Conservation (phyloP, 176 grass and related monocot species). For the Eleusine coracana region DNA sequence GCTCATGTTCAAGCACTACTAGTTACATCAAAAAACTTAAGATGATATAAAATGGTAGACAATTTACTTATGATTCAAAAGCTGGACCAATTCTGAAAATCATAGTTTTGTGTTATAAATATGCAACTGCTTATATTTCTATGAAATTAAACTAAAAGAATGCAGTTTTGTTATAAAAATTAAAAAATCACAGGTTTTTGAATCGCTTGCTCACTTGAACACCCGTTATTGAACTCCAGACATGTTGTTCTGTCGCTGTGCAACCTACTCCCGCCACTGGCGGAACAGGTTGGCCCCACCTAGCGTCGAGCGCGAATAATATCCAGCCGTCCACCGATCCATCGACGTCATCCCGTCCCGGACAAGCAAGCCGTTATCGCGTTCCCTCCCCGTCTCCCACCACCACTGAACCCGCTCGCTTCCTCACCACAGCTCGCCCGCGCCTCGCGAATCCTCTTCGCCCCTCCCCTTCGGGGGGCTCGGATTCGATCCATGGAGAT, state of each 20-base stretch:
- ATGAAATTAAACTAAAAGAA: no score
- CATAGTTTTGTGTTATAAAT: no score
- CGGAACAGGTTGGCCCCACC: neutral
- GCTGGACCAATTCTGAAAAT: no score
- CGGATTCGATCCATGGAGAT: constrained; percentile 59
- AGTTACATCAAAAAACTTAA: no score
- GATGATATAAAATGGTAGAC: no score
- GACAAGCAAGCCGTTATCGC: constrained; percentile 7
- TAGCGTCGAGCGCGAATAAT: neutral
- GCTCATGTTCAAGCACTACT: no score
- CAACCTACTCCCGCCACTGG: neutral
- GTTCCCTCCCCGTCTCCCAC: neutral
- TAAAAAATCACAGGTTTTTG: no score
- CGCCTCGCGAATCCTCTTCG: neutral
- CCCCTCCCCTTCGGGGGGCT: neutral
- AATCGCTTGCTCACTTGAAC: no score
- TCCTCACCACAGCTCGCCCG: constrained; percentile 24
- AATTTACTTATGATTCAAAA: no score
- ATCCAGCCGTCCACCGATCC: constrained; percentile 11
- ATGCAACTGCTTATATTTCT: no score
- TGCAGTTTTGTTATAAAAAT: no score
- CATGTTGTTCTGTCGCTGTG: neutral
- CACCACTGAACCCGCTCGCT: neutral
- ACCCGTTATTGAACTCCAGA: no score
- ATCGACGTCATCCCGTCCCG: constrained; percentile 17